Percentiles rank a stretch among this genome's conserved stretches.
phyloP scores from a whole-genome alignment of 805 yeast species.

The Sugiyamaella mastotermitis region DNA sequence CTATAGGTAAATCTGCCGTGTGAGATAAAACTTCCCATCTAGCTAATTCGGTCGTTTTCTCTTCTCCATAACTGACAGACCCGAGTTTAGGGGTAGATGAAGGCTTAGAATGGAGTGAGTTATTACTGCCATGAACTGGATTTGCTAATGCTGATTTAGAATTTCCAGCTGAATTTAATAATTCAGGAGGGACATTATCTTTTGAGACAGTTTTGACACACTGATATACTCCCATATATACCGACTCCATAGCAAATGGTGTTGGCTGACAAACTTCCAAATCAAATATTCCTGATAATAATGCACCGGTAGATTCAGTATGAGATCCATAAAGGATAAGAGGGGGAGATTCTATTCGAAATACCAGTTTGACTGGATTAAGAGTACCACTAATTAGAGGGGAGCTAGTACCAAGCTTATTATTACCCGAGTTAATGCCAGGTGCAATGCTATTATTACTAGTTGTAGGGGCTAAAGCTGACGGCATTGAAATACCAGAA shows the following conservation, averaged over 20 bases:
- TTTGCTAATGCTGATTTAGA: neutral
- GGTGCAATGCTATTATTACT: no score
- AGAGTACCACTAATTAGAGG: constrained; percentile 92
- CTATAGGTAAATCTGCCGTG: constrained; percentile 52
- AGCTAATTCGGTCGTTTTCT: constrained; percentile 46
- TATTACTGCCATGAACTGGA: neutral
- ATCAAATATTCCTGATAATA: constrained; percentile 71
- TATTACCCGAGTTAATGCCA: no score
- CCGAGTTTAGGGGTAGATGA: neutral
- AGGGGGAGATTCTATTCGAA: constrained; percentile 86
- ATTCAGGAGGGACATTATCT: no score
- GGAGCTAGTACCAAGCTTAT: constrained; percentile 70
- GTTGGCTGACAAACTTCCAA: constrained; percentile 45
- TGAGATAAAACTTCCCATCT: constrained; percentile 78
- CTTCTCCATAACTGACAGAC: neutral
- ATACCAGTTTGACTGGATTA: constrained; percentile 28
- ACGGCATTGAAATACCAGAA: no score
- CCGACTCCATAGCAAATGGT: constrained; percentile 44
- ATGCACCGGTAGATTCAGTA: constrained; percentile 74
- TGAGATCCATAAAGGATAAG: constrained; percentile 77
- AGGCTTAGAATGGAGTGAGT: neutral
- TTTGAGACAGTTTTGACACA: constrained; percentile 40
- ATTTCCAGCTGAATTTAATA: constrained; percentile 4
- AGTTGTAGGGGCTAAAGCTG: neutral
- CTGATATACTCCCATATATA: constrained; percentile 59